Evolutionary conservation across 2,329 filamentous ascomycete genomes (phyloP).

Genomic region (Penicillium sp.): DNA sequence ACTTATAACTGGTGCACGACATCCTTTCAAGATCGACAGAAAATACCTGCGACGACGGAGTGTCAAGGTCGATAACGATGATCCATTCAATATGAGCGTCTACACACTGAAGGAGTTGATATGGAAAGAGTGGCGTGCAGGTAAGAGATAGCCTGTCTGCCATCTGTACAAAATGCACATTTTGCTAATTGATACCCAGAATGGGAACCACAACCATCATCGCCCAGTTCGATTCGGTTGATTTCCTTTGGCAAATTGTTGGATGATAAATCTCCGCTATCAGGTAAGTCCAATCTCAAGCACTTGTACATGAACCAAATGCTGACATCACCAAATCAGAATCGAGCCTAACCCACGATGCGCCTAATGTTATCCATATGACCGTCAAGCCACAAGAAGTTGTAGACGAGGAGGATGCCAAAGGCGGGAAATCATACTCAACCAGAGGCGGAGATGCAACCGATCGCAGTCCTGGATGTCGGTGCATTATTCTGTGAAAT

Average conservation of each 20-base stretch:
- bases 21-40: conserved; percentile 86
- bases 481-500: conserved; percentile 59
- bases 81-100: conserved; percentile 86
- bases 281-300: conserved; percentile 57
- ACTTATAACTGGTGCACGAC: conserved; percentile 73
- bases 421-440: conserved; percentile 55
- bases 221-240: conserved; percentile 81
- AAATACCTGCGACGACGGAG: conserved; percentile 78
- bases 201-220: conserved; percentile 82
- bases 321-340: conserved; percentile 48
- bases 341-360: conserved; percentile 70
- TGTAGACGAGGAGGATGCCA: conserved; percentile 74
- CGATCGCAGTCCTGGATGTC: conserved; percentile 58
- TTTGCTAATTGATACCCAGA: conserved; percentile 42
- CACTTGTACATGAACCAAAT: not conserved
- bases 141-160: conserved; percentile 34
- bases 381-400: conserved; percentile 81
- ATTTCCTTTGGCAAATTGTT: conserved; percentile 90
- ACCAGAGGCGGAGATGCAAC: conserved; percentile 51
- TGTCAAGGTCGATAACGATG: conserved; percentile 69
- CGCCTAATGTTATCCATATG: conserved; percentile 89
- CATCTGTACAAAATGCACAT: conserved; percentile 3
- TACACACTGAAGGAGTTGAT: conserved; percentile 95
- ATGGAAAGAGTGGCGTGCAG: conserved; percentile 83
- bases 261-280: conserved; percentile 80